Evolutionary conservation across 2,329 filamentous ascomycete genomes (phyloP).

Genomic region (Penicillium janthinellum): DNA sequence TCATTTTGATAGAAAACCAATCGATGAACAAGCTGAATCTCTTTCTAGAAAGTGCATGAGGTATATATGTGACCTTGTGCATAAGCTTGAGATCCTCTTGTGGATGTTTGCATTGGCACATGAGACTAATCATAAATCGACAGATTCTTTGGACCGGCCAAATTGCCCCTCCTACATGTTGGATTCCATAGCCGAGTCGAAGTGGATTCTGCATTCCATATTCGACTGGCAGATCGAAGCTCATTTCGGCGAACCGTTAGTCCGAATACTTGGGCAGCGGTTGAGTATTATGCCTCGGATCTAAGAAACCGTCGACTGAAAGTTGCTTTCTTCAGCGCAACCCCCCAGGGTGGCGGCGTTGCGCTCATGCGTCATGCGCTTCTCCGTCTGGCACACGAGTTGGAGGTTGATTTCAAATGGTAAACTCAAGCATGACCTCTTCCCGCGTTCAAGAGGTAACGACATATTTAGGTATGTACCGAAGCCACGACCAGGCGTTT

Average conservation of each 20-base stretch:
- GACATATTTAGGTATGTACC: not conserved
- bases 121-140: not conserved
- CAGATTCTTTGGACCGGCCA: not conserved
- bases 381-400: not conserved
- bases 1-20: not conserved
- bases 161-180: not conserved
- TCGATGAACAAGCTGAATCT: not conserved
- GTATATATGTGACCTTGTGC: not conserved
- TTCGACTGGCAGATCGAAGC: not conserved
- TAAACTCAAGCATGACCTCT: not conserved
- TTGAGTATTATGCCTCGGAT: not conserved
- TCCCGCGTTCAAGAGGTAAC: not conserved
- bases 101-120: too few species aligned
- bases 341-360: not conserved
- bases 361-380: not conserved
- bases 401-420: not conserved
- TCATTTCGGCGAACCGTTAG: not conserved
- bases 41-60: not conserved
- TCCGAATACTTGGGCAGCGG: not conserved
- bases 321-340: not conserved
- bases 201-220: not conserved
- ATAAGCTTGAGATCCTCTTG: too few species aligned
- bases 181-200: not conserved
- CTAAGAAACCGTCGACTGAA: not conserved
- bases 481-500: not conserved